Base-by-base conservation (phyloP, 176 grass and related monocot genomes). In the Hyparrhenia diplandra region DNA sequence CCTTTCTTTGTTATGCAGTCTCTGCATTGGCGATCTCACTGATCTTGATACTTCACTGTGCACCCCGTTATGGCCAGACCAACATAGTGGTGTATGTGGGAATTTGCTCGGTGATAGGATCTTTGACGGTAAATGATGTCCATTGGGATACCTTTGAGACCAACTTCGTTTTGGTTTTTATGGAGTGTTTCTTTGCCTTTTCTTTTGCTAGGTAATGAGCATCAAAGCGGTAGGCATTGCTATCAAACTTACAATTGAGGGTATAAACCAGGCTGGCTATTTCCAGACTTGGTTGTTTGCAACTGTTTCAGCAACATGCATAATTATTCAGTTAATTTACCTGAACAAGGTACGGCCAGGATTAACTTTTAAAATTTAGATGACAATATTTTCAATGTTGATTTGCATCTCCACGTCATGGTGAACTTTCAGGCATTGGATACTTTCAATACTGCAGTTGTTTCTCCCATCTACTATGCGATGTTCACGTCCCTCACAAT, bases 401-500 rank as follows among this genome's bases (percentile, higher is more conserved):
- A 36, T 52, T 36, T 36, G 29, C 8, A 35, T 51, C 13, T 64
- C 41, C n/a, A 25, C 35, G 10, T 10, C 16, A 34, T 75, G 29
- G 75, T 42, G 68, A 51, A 59, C 55, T 71, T 84, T 51, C 92
- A 98, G 92, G 96, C 96, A 73, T 23, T 98, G 67, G 96, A 98
- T 77, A 95, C 96, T 84, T 98, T 93, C 67, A 98, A 98, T 64
- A 95, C 96, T 21, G 96, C 96, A 69, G 88, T 98, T 64, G 95
- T 98, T 64, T 98, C 96, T 73, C 92, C 96, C 79, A 94, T 95
- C 54, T 91, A 98, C 70, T 98, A 93, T 86, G 96, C 92, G 59
- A 91, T 98, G 96, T 98, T 98, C 82, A 98, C 96, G 71, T 93
- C 92, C 74, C 84, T 98, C 28, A 98, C 96, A 70, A 95, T 95